Percentiles rank a stretch among this genome's conserved stretches.
phyloP scores from a whole-genome alignment of 2,329 filamentous ascomycete genomes.

The Pseudopithomyces chartarum region DNA sequence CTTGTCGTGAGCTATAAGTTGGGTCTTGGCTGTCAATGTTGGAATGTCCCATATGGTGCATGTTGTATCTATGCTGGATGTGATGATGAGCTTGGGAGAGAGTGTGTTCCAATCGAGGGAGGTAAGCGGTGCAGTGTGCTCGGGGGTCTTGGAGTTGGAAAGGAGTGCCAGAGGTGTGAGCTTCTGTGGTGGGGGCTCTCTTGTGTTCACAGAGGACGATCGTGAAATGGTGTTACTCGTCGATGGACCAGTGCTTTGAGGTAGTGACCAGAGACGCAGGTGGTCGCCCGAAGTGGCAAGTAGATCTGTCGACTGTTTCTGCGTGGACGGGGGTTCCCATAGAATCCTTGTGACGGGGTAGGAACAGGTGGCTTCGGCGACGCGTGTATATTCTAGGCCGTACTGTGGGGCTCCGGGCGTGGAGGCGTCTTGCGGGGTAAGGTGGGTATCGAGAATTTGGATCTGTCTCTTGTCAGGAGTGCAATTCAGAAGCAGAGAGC shows the following conservation, averaged over 20 bases:
- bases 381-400: slow-evolving; percentile 86
- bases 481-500: neutral
- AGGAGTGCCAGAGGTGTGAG: slow-evolving; percentile 89
- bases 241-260: slow-evolving; percentile 55
- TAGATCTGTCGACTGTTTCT: slow-evolving; percentile 94
- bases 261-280: slow-evolving; percentile 89
- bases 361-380: slow-evolving; percentile 95
- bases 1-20: slow-evolving; percentile 97
- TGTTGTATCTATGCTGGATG: slow-evolving; percentile 97
- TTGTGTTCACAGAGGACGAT: slow-evolving; percentile 66
- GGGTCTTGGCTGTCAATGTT: slow-evolving; percentile 95
- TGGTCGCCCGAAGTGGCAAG: slow-evolving; percentile 95
- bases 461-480: slow-evolving; percentile 63
- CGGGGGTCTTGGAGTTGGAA: slow-evolving; percentile 97
- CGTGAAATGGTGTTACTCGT: slow-evolving; percentile 73
- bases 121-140: slow-evolving; percentile 95
- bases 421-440: slow-evolving; percentile 70
- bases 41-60: slow-evolving; percentile 99
- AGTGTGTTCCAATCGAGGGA: slow-evolving; percentile 98
- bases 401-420: slow-evolving; percentile 73
- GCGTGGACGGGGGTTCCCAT: slow-evolving; percentile 93
- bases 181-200: slow-evolving; percentile 70
- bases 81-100: slow-evolving; percentile 96
- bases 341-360: slow-evolving; percentile 94
- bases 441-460: slow-evolving; percentile 92